Evolutionary conservation across 768 basidiomycete species (phyloP).

Genomic region (Mycena kentingensis): DNA sequence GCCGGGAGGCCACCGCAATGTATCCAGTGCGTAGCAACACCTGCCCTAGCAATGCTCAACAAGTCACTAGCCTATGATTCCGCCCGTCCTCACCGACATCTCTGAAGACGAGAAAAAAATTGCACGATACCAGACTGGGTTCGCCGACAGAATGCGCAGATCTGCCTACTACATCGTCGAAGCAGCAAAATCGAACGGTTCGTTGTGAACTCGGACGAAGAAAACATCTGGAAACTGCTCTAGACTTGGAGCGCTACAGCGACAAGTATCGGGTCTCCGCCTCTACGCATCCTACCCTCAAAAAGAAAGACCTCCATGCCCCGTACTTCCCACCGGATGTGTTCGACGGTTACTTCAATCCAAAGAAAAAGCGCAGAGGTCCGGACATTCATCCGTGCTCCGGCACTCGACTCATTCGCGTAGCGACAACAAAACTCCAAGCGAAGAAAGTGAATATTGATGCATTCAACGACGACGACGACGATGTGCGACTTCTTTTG

Average conservation of each 20-base stretch:
- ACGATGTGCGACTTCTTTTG: conserved; percentile 40
- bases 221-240: not conserved
- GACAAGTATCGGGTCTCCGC: conserved; percentile 77
- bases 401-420: not conserved
- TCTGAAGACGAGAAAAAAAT: conserved; percentile 66
- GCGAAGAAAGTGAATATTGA: conserved; percentile 61
- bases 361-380: conserved; percentile 65
- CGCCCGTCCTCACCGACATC: conserved; percentile 71
- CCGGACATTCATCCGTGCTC: conserved; percentile 8
- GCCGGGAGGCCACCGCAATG: conserved; percentile 72
- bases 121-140: conserved; percentile 66
- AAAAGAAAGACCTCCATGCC: conserved; percentile 67
- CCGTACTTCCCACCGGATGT: conserved; percentile 79
- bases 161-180: conserved; percentile 80
- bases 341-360: conserved; percentile 80
- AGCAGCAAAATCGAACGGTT: conserved; percentile 63
- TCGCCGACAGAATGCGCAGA: conserved; percentile 61
- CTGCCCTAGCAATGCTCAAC: conserved; percentile 24
- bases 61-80: conserved; percentile 56
- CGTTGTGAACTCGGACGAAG: conserved; percentile 10
- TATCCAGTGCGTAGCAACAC: conserved; percentile 69
- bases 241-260: conserved; percentile 80
- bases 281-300: conserved; percentile 63
- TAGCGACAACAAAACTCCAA: conserved; percentile 33
- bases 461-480: conserved; percentile 64